Conservation (phyloP, 768 basidiomycete genomes). For the Rhizopogon rudus region DNA sequence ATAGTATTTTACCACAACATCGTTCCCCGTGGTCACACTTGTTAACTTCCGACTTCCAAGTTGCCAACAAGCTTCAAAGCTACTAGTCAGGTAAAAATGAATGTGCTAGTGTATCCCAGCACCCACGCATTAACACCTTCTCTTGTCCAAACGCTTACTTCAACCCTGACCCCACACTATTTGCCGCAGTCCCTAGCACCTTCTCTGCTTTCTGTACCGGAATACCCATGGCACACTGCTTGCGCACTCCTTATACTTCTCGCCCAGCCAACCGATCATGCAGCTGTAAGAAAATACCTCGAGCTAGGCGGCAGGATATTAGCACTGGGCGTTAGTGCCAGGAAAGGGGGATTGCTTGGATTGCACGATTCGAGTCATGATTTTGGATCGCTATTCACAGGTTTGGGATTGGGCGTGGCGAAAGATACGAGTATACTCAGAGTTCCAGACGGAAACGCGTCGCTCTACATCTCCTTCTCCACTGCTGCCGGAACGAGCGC, state of each 20-base stretch:
- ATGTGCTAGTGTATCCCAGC: constrained; percentile 72
- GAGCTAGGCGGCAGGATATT: constrained; percentile 67
- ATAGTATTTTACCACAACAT: neutral
- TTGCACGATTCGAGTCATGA: constrained; percentile 31
- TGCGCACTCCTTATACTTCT: constrained; percentile 84
- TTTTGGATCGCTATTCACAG: constrained; percentile 32
- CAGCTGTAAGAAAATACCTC: constrained; percentile 55
- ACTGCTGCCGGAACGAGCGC: constrained; percentile 7
- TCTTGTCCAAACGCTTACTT: constrained; percentile 45
- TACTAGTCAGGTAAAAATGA: constrained; percentile 39
- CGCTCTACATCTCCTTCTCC: constrained; percentile 23
- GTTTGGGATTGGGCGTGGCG: constrained; percentile 27
- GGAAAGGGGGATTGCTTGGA: constrained; percentile 38
- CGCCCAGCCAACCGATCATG: constrained; percentile 39
- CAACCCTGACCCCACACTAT: constrained; percentile 67
- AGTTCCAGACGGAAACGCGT: constrained; percentile 16
- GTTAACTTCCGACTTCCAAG: no score
- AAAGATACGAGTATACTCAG: constrained; percentile 20
- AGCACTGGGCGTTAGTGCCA: constrained; percentile 58
- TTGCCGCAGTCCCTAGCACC: constrained; percentile 67
- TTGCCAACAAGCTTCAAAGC: neutral
- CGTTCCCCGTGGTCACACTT: no score
- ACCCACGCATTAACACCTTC: constrained; percentile 49
- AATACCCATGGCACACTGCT: constrained; percentile 70
- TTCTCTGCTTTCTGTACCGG: constrained; percentile 46